Percentiles rank a stretch among this genome's conserved stretches.
Evolutionary conservation across 164 flowering plant species (phyloP).

Genomic region (Kalanchoe fedtschenkoi): DNA sequence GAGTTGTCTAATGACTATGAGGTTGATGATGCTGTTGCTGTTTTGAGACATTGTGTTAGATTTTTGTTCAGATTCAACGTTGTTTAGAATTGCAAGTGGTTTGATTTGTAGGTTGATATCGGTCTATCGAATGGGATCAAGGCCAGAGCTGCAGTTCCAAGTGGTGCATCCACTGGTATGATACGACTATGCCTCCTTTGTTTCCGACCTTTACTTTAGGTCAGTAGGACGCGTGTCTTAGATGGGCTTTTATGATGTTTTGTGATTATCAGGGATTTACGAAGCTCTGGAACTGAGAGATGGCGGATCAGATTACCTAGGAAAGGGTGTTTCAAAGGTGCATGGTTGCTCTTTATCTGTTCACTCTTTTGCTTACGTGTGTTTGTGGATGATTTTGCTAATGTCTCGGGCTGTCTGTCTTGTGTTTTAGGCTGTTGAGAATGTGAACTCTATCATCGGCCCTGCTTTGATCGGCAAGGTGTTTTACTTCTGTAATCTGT

Average conservation of each 20-base stretch:
- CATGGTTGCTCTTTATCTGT: background rate
- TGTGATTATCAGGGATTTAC: conserved; percentile 23
- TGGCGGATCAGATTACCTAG: conserved; percentile 51
- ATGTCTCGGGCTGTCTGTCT: background rate
- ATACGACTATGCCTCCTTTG: background rate
- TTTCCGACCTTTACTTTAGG: background rate
- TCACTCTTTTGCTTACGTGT: background rate
- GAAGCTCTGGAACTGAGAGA: conserved; percentile 51
- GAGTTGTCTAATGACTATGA: background rate
- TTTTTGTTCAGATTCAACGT: background rate
- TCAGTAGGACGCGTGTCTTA: background rate
- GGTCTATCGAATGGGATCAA: conserved; percentile 28
- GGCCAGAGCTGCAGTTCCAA: conserved; percentile 61
- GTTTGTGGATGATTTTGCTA: background rate
- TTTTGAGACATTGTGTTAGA: background rate
- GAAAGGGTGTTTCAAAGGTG: conserved; percentile 56
- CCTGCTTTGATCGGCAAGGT: conserved; percentile 57
- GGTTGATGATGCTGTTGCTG: background rate
- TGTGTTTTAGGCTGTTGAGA: conserved; percentile 36
- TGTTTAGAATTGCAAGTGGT: no score
- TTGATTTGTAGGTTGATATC: conserved; percentile 32
- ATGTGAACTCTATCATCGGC: conserved; percentile 44
- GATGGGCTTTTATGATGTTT: background rate
- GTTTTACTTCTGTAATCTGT: conserved; percentile 11
- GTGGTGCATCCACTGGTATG: conserved; percentile 60